phyloP scores from a whole-genome alignment of 2,329 filamentous ascomycete genomes.

The Gaeumannomyces tritici region DNA sequence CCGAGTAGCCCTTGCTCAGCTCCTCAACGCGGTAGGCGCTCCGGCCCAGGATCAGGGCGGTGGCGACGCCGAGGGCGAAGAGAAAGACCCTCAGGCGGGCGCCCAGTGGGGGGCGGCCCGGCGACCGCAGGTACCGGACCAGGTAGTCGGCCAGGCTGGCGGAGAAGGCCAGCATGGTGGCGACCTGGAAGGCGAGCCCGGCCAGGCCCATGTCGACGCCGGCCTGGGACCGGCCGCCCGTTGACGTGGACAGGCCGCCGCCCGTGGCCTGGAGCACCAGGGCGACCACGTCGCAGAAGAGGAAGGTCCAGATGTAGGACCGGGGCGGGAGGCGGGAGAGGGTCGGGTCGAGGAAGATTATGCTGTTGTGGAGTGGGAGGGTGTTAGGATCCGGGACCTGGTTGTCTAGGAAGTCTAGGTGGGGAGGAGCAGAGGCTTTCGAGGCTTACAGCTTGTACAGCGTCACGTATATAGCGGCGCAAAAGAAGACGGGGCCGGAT shows the following conservation, averaged over 20 bases:
- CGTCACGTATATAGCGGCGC: constrained; percentile 58
- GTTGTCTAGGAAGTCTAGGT: not conserved
- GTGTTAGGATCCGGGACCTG: not conserved
- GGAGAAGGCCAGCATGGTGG: constrained; percentile 43
- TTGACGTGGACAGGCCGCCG: constrained; percentile 38
- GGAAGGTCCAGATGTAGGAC: constrained; percentile 34
- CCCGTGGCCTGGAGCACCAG: constrained; percentile 46
- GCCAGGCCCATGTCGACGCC: constrained; percentile 40
- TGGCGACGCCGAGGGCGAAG: constrained; percentile 25
- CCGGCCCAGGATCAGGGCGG: constrained; percentile 49
- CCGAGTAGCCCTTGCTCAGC: constrained; percentile 51
- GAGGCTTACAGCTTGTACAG: constrained; percentile 22
- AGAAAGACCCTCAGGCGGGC: constrained; percentile 22
- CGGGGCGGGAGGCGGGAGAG: constrained; percentile 30
- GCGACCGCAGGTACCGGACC: constrained; percentile 22
- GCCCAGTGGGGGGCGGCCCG: not conserved
- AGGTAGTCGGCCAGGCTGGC: constrained; percentile 38
- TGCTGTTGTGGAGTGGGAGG: constrained; percentile 11
- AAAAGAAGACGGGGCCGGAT: constrained; percentile 44
- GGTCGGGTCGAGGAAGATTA: constrained; percentile 25
- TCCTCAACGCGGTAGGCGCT: constrained; percentile 57
- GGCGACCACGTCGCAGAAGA: constrained; percentile 43
- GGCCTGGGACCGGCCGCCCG: constrained; percentile 32
- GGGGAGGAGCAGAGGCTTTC: constrained; percentile 1
- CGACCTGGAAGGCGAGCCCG: constrained; percentile 49